phyloP scores from a whole-genome alignment of 1,284 basidiomycete genomes.

The Tranzscheliella williamsii region DNA sequence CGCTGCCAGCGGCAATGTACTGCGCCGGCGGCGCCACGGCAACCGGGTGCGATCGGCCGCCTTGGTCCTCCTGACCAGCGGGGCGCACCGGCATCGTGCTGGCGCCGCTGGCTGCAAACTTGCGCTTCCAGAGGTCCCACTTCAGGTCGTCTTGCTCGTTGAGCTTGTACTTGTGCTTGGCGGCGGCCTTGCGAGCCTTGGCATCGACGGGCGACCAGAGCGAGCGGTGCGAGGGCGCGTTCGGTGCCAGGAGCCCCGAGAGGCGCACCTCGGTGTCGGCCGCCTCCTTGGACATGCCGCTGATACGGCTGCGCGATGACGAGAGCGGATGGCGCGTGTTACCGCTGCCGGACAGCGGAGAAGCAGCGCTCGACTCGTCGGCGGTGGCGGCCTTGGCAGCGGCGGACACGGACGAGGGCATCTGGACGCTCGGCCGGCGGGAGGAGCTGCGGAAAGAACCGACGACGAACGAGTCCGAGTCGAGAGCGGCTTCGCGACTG shows the following conservation, averaged over 20 bases:
- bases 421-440: constrained; percentile 33
- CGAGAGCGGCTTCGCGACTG: constrained; percentile 11
- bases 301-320: constrained; percentile 35
- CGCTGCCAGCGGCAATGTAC: constrained; percentile 30
- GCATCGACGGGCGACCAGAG: constrained; percentile 37
- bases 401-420: constrained; percentile 3
- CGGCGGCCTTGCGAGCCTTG: constrained; percentile 19
- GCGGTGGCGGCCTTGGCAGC: too few relatives aligned
- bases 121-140: constrained; percentile 46
- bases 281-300: constrained; percentile 38
- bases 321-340: constrained; percentile 13
- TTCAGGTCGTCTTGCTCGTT: constrained; percentile 46
- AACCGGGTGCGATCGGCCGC: constrained; percentile 30
- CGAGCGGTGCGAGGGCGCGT: constrained; percentile 52
- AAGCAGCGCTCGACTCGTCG: too few relatives aligned
- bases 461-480: constrained; percentile 26
- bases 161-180: constrained; percentile 39
- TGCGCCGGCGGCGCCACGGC: constrained; percentile 31
- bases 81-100: too few relatives aligned
- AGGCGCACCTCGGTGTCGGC: constrained; percentile 36
- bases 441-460: constrained; percentile 29
- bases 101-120: constrained; percentile 9
- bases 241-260: constrained; percentile 49
- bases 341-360: too few relatives aligned
- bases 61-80: constrained; percentile 3